Percentiles rank a stretch among this genome's conserved stretches.
These are phyloP conservation scores for Lentinus polychrous DNA, from an alignment of 1,284 basidiomycete genomes.

Conservation along the genomic window DNA sequence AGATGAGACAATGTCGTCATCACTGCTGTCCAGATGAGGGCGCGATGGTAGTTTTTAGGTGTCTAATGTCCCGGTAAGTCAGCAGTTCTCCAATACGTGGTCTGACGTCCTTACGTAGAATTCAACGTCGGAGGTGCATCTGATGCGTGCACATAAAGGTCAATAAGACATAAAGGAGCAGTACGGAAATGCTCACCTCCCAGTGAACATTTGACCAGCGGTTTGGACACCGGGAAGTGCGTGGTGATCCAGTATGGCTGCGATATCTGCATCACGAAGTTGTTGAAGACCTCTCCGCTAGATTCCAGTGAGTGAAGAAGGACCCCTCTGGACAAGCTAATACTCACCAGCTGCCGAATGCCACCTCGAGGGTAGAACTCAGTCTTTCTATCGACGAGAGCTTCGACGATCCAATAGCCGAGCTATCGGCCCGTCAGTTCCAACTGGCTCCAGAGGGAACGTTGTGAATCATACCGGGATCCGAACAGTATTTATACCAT, in stretches of 20 bases:
- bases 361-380: constrained; percentile 70
- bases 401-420: constrained; percentile 77
- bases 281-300: constrained; percentile 56
- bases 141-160: constrained; percentile 13
- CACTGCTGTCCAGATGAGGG: constrained; percentile 69
- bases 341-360: constrained; percentile 49
- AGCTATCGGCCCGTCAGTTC: constrained; percentile 34
- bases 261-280: constrained; percentile 55
- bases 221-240: constrained; percentile 68
- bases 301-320: constrained; percentile 2
- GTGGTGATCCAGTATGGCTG: constrained; percentile 68
- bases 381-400: constrained; percentile 49
- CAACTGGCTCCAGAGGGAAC: background rate
- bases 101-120: constrained; percentile 54
- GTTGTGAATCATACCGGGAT: constrained; percentile 47
- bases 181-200: constrained; percentile 42
- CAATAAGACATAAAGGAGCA: no score
- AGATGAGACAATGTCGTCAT: constrained; percentile 68
- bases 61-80: constrained; percentile 35
- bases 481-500: constrained; percentile 68
- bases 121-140: constrained; percentile 62
- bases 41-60: constrained; percentile 63
- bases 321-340: constrained; percentile 1
- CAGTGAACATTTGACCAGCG: constrained; percentile 55
- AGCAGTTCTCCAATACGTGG: background rate